A percentile compares a stretch with the other conserved stretches of the same genome.
These are phyloP conservation scores for Extremus antarcticus DNA, from an alignment of 495 filamentous ascomycete genomes.

Conservation along the genomic window DNA sequence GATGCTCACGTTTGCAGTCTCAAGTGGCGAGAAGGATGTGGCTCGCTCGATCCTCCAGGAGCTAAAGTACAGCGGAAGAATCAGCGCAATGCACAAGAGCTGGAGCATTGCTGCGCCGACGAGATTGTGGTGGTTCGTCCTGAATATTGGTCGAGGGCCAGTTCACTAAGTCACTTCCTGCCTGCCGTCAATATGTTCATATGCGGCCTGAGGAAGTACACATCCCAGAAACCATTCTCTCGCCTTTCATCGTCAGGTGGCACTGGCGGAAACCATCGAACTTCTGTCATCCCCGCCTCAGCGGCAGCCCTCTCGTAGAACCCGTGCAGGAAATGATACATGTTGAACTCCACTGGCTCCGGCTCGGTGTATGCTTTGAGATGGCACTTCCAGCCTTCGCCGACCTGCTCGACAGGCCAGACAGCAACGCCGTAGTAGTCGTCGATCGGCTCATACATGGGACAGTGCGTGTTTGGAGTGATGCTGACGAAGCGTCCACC, in stretches of 20 bases:
- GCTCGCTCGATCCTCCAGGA: conserved; percentile 27
- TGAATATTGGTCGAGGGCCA: conserved; percentile 3
- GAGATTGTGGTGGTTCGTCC: conserved; percentile 7
- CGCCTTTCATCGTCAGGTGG: neutral
- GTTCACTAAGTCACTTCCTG: neutral
- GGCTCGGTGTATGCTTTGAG: neutral
- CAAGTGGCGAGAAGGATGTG: conserved; percentile 26
- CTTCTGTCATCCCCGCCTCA: neutral
- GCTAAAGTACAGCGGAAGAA: conserved; percentile 21
- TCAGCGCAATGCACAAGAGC: conserved; percentile 9
- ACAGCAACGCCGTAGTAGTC: conserved; percentile 1
- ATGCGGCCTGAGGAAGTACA: conserved; percentile 1
- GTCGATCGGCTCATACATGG: neutral
- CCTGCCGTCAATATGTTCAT: neutral
- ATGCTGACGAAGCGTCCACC: conserved; percentile 30
- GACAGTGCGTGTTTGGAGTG: conserved; percentile 13
- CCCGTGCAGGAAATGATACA: neutral
- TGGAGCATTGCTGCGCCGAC: conserved; percentile 13
- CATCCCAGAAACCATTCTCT: conserved; percentile 1
- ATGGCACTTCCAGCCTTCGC: neutral
- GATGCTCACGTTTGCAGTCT: conserved; percentile 24
- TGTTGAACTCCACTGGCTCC: neutral
- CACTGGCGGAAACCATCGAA: neutral
- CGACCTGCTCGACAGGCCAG: neutral
- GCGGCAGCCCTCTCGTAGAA: neutral